These are phyloP conservation scores for Priceomyces castillae DNA, from an alignment of 805 yeast species.

Conservation along the genomic window DNA sequence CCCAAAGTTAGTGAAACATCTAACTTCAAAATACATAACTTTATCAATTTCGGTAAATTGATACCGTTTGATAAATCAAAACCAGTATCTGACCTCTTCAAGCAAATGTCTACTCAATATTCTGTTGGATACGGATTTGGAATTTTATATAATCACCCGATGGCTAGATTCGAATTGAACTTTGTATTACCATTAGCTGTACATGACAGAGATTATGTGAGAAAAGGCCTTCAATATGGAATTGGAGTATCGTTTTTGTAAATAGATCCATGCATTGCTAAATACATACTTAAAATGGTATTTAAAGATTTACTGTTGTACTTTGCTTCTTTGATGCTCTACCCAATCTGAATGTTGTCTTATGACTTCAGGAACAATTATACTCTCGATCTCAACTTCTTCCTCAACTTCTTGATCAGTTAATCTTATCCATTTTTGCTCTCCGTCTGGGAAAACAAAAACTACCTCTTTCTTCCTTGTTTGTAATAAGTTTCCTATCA, in stretches of 20 bases:
- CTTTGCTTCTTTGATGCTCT: slow-evolving; percentile 8
- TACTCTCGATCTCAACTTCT: slow-evolving; percentile 66
- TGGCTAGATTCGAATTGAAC: slow-evolving; percentile 57
- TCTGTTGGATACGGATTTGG: slow-evolving; percentile 49
- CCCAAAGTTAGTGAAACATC: slow-evolving; percentile 43
- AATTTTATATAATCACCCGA: slow-evolving; percentile 51
- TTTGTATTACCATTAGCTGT: slow-evolving; percentile 49
- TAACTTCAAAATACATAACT: slow-evolving; percentile 48
- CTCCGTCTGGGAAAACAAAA: slow-evolving; percentile 59
- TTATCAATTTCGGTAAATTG: slow-evolving; percentile 49
- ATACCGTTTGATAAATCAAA: slow-evolving; percentile 20
- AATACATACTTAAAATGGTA: neutral
- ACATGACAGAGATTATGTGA: slow-evolving; percentile 42
- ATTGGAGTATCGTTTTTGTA: slow-evolving; percentile 58
- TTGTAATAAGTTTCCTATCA: slow-evolving; percentile 89
- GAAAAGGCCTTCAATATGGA: slow-evolving; percentile 59
- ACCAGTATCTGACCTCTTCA: slow-evolving; percentile 3
- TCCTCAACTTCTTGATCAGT: slow-evolving; percentile 36
- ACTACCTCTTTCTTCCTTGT: slow-evolving; percentile 86
- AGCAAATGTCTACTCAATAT: slow-evolving; percentile 14
- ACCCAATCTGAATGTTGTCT: slow-evolving; percentile 66
- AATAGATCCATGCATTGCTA: slow-evolving; percentile 6
- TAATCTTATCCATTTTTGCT: slow-evolving; percentile 51
- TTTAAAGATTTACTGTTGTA: neutral
- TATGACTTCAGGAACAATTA: slow-evolving; percentile 77